A percentile compares a stretch with the other conserved stretches of the same genome.
phyloP scores from a whole-genome alignment of 192 early-diverging fungal species.

The Coemansia sp. region DNA sequence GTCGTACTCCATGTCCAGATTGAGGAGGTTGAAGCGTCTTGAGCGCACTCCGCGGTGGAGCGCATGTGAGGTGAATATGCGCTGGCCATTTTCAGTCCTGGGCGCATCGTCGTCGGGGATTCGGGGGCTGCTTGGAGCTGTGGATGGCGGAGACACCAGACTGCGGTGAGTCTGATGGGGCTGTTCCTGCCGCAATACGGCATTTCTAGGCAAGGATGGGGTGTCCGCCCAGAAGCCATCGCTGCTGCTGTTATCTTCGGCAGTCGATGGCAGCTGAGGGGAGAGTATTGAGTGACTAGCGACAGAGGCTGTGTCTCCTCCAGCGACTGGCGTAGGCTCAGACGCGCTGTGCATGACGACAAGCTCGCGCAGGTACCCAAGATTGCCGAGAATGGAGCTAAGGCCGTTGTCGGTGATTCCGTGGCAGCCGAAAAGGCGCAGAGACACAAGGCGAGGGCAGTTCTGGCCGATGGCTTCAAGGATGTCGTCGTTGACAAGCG shows the following conservation, averaged over 20 bases:
- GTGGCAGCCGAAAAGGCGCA: conserved; percentile 53
- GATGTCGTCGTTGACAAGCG: conserved; percentile 51
- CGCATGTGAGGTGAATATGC: conserved; percentile 46
- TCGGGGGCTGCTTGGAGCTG: conserved; percentile 36
- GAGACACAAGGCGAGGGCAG: conserved; percentile 45
- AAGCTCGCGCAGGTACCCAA: conserved; percentile 48
- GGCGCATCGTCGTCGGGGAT: conserved; percentile 10
- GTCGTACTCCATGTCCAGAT: conserved; percentile 55
- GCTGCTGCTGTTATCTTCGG: neutral
- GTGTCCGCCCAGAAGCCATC: conserved; percentile 44
- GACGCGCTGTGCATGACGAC: conserved; percentile 51
- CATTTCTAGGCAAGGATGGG: conserved; percentile 42
- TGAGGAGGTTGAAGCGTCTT: conserved; percentile 48
- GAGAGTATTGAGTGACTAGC: neutral
- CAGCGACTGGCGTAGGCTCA: conserved; percentile 9
- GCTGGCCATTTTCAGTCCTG: conserved; percentile 15
- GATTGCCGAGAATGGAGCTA: conserved; percentile 48
- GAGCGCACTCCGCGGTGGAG: conserved; percentile 46
- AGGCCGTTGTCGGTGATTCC: conserved; percentile 51
- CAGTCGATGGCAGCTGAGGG: neutral
- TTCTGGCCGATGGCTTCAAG: conserved; percentile 47
- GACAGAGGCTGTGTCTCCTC: neutral
- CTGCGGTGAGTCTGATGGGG: neutral
- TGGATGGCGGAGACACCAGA: conserved; percentile 24
- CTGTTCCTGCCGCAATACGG: conserved; percentile 10